Conservation (phyloP, 2,329 filamentous ascomycete species). For the Cercospora nicotianae region DNA sequence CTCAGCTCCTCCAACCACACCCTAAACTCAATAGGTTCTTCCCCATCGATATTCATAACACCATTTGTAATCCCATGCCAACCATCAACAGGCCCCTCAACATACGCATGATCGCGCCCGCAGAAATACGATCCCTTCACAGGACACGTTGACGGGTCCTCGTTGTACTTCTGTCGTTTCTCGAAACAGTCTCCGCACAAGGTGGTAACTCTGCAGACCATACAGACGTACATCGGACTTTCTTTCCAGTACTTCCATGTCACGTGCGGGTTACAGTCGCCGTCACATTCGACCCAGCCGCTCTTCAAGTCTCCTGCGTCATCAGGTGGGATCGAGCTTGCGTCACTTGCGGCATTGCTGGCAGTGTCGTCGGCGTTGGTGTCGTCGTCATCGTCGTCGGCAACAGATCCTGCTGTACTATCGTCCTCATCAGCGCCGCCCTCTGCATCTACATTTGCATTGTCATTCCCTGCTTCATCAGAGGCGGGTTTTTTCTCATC, state of each 20-base stretch:
- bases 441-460: neutral
- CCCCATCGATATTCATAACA: constrained; percentile 7
- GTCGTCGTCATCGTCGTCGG: neutral
- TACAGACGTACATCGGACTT: constrained; percentile 3
- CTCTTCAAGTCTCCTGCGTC: neutral
- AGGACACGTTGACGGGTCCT: neutral
- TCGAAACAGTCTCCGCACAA: constrained; percentile 3
- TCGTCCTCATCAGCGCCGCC: neutral
- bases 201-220: neutral
- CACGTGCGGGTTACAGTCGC: constrained; percentile 3
- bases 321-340: neutral
- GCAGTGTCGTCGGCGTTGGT: neutral
- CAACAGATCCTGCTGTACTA: neutral
- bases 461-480: neutral
- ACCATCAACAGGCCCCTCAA: neutral
- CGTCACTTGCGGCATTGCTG: neutral
- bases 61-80: constrained; percentile 10
- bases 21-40: constrained; percentile 4
- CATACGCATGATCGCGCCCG: constrained; percentile 5
- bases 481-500: neutral
- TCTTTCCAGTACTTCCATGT: constrained; percentile 9
- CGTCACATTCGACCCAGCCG: constrained; percentile 2
- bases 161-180: constrained; percentile 7
- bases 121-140: constrained; percentile 1
- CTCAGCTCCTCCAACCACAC: constrained; percentile 11